Conservation (phyloP, 768 basidiomycete genomes). For the Piloderma croceum region DNA sequence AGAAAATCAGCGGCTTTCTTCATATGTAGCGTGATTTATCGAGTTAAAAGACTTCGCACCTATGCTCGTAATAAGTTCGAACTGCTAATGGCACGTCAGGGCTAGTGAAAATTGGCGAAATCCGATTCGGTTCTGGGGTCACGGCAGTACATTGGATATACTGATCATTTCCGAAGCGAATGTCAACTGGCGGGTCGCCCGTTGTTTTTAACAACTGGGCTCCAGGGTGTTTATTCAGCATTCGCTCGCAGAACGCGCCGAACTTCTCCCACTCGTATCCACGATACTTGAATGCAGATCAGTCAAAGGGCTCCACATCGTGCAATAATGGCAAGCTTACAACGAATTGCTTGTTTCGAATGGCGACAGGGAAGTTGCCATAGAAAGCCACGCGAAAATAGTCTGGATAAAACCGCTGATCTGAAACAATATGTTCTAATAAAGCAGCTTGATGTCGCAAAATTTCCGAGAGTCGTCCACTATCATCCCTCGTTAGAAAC, state of each 20-base stretch:
- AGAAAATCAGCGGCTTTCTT: background rate
- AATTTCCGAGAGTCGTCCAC: constrained; percentile 78
- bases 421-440: constrained; percentile 77
- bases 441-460: constrained; percentile 82
- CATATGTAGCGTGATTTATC: too few relatives aligned
- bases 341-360: constrained; percentile 87
- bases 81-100: constrained; percentile 78
- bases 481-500: constrained; percentile 23
- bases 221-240: constrained; percentile 85
- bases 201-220: constrained; percentile 71
- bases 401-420: constrained; percentile 83
- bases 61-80: constrained; percentile 82
- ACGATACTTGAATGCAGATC: constrained; percentile 57
- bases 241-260: constrained; percentile 81
- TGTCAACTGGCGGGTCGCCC: constrained; percentile 75
- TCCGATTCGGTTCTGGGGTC: constrained; percentile 76
- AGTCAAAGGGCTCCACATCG: constrained; percentile 3
- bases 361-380: constrained; percentile 82
- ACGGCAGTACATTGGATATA: constrained; percentile 89
- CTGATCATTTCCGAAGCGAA: constrained; percentile 72
- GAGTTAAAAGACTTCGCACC: too few relatives aligned
- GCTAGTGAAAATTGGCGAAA: constrained; percentile 74
- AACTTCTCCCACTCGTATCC: constrained; percentile 95
- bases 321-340: constrained; percentile 36
- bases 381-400: constrained; percentile 94